These are phyloP conservation scores for Ocimum tenuiflorum DNA, from an alignment of 257 asterid genomes.

Conservation along the genomic window DNA sequence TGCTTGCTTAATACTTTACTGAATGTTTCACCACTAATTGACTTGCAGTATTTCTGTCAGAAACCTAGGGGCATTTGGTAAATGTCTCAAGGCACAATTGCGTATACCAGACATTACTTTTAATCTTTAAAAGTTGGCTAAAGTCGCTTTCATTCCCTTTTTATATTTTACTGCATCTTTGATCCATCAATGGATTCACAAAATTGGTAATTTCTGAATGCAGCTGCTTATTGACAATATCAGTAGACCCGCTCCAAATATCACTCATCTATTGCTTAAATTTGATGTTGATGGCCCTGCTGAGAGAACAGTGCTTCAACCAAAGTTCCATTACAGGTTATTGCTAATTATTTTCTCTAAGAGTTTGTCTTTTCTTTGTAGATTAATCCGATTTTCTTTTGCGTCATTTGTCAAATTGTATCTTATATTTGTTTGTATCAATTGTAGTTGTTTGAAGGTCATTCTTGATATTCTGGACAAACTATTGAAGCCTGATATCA, in stretches of 20 bases:
- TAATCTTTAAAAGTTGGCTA: neutral
- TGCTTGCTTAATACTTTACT: neutral
- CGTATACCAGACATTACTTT: neutral
- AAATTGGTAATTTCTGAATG: conserved; percentile 21
- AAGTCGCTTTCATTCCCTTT: neutral
- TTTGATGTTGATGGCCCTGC: conserved; percentile 75
- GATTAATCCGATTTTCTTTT: conserved; percentile 20
- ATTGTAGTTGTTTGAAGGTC: conserved; percentile 85
- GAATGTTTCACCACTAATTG: neutral
- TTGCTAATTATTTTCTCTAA: neutral
- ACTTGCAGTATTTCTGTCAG: neutral
- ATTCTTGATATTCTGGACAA: conserved; percentile 80
- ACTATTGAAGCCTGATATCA: conserved; percentile 71
- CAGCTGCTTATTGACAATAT: conserved; percentile 90
- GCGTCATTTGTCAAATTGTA: neutral
- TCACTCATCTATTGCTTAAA: conserved; percentile 79
- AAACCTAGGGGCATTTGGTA: neutral
- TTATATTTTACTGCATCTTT: conserved; percentile 6
- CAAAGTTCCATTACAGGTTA: conserved; percentile 89
- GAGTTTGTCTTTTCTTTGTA: neutral
- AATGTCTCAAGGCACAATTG: neutral
- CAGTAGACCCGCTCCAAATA: conserved; percentile 78
- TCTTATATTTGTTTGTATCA: conserved; percentile 2
- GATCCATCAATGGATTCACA: conserved; percentile 1
- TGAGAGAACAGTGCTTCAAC: conserved; percentile 84